phyloP scores from a whole-genome alignment of 495 filamentous ascomycete genomes.

The Echria macrotheca region DNA sequence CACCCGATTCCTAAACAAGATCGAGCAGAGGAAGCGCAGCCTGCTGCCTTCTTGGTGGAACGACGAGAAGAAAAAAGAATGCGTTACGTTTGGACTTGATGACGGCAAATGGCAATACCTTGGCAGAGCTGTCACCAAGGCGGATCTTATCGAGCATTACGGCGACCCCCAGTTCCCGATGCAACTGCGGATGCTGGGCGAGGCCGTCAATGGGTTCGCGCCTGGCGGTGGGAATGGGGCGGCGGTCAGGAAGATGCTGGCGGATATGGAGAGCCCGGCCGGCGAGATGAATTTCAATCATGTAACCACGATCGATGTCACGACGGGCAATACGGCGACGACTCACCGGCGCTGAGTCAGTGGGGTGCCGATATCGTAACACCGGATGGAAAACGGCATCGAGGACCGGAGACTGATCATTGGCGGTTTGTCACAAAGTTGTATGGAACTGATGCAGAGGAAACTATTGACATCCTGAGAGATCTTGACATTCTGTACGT shows the following conservation, averaged over 20 bases:
- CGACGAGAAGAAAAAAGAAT: constrained; percentile 23
- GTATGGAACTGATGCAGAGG: too few relatives aligned
- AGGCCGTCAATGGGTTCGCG: constrained; percentile 12
- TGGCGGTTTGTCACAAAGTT: too few relatives aligned
- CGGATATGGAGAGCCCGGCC: too few relatives aligned
- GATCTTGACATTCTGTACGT: too few relatives aligned
- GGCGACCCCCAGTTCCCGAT: constrained; percentile 34
- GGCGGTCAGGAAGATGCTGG: neutral
- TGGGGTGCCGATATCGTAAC: too few relatives aligned
- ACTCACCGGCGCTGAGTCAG: too few relatives aligned
- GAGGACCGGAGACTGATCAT: too few relatives aligned
- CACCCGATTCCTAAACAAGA: constrained; percentile 13
- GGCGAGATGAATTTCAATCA: too few relatives aligned
- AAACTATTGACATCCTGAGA: too few relatives aligned
- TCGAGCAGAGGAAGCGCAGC: constrained; percentile 2
- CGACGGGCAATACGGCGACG: too few relatives aligned
- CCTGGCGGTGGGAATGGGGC: neutral
- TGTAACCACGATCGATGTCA: too few relatives aligned
- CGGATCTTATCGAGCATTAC: constrained; percentile 37
- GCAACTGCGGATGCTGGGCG: constrained; percentile 36
- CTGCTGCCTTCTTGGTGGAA: constrained; percentile 43
- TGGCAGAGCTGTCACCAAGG: constrained; percentile 24
- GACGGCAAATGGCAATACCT: constrained; percentile 16
- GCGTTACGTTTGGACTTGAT: constrained; percentile 21
- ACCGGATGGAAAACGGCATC: too few relatives aligned